Percentiles rank a stretch among this genome's conserved stretches.
These are phyloP conservation scores for Cinnamomum chago DNA, from an alignment of 164 flowering plant genomes.

Conservation along the genomic window DNA sequence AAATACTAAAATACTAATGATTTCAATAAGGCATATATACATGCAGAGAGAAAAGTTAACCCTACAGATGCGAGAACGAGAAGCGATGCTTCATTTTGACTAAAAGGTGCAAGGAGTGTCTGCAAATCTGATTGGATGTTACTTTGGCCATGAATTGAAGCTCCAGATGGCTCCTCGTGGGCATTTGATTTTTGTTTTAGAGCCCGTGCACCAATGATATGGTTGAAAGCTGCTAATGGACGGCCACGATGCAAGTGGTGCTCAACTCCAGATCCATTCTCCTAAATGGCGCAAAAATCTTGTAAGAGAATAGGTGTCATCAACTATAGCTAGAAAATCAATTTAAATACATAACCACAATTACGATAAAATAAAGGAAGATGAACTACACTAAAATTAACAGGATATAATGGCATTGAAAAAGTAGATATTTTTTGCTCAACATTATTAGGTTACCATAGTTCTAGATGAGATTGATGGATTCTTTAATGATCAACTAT, in stretches of 20 bases:
- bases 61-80: constrained; percentile 82
- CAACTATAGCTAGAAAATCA: neutral
- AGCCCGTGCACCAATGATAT: constrained; percentile 61
- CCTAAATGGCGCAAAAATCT: constrained; percentile 36
- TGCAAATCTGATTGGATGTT: constrained; percentile 81
- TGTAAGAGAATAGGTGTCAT: neutral
- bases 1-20: neutral
- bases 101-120: constrained; percentile 68
- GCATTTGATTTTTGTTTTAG: constrained; percentile 47
- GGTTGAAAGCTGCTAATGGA: constrained; percentile 82
- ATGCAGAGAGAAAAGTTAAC: constrained; percentile 11
- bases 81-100: constrained; percentile 65
- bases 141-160: constrained; percentile 45
- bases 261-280: constrained; percentile 68
- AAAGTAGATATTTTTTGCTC: neutral
- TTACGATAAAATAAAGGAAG: neutral
- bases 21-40: neutral
- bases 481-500: neutral
- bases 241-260: constrained; percentile 96
- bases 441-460: too few relatives aligned
- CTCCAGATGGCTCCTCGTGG: constrained; percentile 33
- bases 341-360: neutral
- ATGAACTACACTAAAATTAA: neutral
- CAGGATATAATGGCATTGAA: neutral
- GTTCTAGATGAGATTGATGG: neutral